A percentile compares a stretch with the other conserved stretches of the same genome.
Evolutionary conservation across 345 rosid genomes (phyloP).

Genomic region (Cardamine resedifolia): DNA sequence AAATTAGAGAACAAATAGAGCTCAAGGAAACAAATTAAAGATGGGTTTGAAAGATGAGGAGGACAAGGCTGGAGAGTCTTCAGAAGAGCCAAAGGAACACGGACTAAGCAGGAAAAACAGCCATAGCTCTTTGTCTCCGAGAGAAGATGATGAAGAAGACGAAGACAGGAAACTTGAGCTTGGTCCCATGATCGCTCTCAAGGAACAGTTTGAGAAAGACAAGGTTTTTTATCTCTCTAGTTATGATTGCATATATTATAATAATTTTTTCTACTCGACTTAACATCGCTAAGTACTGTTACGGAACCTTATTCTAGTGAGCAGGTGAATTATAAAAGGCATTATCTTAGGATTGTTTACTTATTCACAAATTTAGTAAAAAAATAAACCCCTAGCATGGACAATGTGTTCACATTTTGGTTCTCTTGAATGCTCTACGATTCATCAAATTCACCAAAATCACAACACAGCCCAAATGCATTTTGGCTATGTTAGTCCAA

Average conservation of each 20-base stretch:
- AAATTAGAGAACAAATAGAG: constrained; percentile 15
- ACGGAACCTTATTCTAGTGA: not conserved
- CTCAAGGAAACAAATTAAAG: constrained; percentile 11
- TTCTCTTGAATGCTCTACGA: not conserved
- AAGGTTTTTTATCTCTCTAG: constrained; percentile 25
- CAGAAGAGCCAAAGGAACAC: constrained; percentile 24
- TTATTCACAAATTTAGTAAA: not conserved
- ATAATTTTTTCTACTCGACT: too few species aligned
- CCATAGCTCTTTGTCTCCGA: constrained; percentile 35
- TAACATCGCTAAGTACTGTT: not conserved
- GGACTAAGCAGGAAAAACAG: constrained; percentile 37
- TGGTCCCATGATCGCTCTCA: constrained; percentile 46
- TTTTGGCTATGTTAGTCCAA: constrained; percentile 1
- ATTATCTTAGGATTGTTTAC: not conserved
- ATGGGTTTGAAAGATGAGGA: constrained; percentile 38
- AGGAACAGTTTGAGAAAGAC: constrained; percentile 45
- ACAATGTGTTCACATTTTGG: not conserved
- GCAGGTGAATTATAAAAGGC: not conserved
- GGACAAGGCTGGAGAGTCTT: constrained; percentile 13
- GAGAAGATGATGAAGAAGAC: constrained; percentile 40
- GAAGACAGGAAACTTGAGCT: constrained; percentile 33
- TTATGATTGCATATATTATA: not conserved
- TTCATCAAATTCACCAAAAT: not conserved
- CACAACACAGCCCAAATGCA: not conserved
- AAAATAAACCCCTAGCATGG: not conserved